These are phyloP conservation scores for Aureobasidium melanogenum DNA, from an alignment of 2,329 filamentous ascomycete genomes.

Conservation along the genomic window DNA sequence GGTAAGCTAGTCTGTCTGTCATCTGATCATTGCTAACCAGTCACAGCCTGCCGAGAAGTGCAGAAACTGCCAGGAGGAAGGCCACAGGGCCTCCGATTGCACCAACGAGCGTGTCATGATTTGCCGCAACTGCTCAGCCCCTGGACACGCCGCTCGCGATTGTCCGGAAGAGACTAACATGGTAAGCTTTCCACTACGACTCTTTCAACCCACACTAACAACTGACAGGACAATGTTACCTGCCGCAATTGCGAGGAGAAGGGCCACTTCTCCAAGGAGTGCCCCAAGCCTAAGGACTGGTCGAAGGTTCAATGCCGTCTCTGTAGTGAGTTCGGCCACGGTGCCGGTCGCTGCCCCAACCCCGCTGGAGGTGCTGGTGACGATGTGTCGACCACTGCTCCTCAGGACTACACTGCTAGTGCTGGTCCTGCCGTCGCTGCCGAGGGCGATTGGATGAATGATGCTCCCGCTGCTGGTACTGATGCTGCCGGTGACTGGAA, in stretches of 20 bases:
- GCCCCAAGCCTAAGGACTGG: constrained; percentile 51
- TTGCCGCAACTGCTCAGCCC: constrained; percentile 23
- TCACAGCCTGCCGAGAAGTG: constrained; percentile 20
- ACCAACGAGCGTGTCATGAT: constrained; percentile 25
- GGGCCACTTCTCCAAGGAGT: constrained; percentile 57
- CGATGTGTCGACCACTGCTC: constrained; percentile 14
- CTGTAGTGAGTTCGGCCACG: constrained; percentile 30
- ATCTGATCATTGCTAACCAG: not conserved
- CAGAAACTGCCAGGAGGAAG: constrained; percentile 27
- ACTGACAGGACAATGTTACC: constrained; percentile 19
- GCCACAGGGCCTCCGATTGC: constrained; percentile 26
- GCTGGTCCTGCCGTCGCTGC: constrained; percentile 10
- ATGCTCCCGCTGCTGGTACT: not conserved
- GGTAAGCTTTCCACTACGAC: not conserved
- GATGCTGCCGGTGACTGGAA: constrained; percentile 8
- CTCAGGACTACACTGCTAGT: constrained; percentile 13
- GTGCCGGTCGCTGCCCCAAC: constrained; percentile 19
- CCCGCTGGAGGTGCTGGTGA: constrained; percentile 2
- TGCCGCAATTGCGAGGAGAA: constrained; percentile 25
- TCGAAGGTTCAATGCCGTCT: constrained; percentile 39
- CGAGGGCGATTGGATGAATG: constrained; percentile 4
- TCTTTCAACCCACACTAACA: not conserved
- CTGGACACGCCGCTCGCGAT: constrained; percentile 46
- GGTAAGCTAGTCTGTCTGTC: not conserved
- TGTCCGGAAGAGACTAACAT: constrained; percentile 47